Base-by-base conservation (phyloP, 2,329 filamentous ascomycete species). In the Zarea fungicola region DNA sequence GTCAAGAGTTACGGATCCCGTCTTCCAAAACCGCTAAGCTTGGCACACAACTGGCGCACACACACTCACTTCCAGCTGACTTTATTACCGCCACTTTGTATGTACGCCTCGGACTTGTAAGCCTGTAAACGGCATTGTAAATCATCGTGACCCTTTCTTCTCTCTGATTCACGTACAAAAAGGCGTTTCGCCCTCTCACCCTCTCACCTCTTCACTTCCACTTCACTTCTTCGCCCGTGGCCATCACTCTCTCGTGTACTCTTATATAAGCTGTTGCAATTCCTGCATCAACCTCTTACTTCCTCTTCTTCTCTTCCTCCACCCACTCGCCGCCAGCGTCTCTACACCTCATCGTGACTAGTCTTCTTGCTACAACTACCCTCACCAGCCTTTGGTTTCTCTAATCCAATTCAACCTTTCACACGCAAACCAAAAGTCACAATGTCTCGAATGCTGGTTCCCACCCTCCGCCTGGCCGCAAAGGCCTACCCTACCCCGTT, bases 401-500 rank as follows among this genome's bases (percentile, higher is more conserved):
- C 35, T 40, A 29, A 16, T n/a, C 8, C 5, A 35, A 22, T 48
- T 36, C 47, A 39, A 10, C 31, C 36, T 23, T 6, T 34, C 28
- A 40, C 11, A 41, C 10, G 35, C 5, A 48, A 2, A 42, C 39
- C 36, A 29, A 36, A 11, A 36, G 8, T 16, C 42, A 55, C 40
- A 52, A 63, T 65, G 62, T 63, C 58, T 47, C 55, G 58, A 49
- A 25, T 49, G 2, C 48, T 62, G 29, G 43, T 56, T 41, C 55
- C 58, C 37, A 34, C 55, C n/a, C 28, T 60, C 47, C 55, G 42
- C 37, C 57, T 32, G 37, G 51, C 35, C 32, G 45, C 45, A 41
- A 50, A 37, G 49, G 39, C 49, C 25, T 42, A 42, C 9, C 31
- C 39, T 28, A 46, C 41, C 14, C 47, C 41, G 16, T 40, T 50